Conservation (phyloP, 345 rosid genomes). For the Linum lewisii region DNA sequence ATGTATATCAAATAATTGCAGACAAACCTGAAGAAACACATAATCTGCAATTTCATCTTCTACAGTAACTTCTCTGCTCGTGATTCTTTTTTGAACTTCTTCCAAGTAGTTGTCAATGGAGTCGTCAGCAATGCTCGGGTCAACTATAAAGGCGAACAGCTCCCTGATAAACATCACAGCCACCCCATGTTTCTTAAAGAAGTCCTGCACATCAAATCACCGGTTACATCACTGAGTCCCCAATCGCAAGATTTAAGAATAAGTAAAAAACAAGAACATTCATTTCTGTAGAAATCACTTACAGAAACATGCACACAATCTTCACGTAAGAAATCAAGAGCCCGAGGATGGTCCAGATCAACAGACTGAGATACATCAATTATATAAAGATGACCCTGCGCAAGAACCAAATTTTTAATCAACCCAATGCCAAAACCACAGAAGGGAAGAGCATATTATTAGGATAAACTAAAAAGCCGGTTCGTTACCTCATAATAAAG, state of each 20-base stretch:
- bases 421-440: not conserved
- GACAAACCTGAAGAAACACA: slow-evolving; percentile 78
- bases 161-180: slow-evolving; percentile 92
- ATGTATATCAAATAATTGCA: not conserved
- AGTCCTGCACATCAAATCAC: slow-evolving; percentile 40
- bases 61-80: slow-evolving; percentile 46
- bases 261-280: not conserved
- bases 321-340: slow-evolving; percentile 87
- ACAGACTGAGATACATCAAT: slow-evolving; percentile 94
- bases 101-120: slow-evolving; percentile 73
- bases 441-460: not conserved
- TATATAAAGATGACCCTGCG: slow-evolving; percentile 78
- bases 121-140: slow-evolving; percentile 74
- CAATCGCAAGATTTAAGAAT: not conserved
- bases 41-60: slow-evolving; percentile 95
- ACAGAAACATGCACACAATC: slow-evolving; percentile 94
- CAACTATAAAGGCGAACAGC: slow-evolving; percentile 90
- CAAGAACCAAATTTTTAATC: slow-evolving; percentile 2
- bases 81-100: slow-evolving; percentile 71
- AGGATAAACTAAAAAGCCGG: slow-evolving; percentile 3
- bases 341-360: slow-evolving; percentile 92
- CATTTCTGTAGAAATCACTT: slow-evolving; percentile 20
- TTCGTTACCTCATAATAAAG: slow-evolving; percentile 69
- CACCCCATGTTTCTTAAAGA: slow-evolving; percentile 81
- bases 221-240: not conserved